A percentile compares a stretch with the other conserved stretches of the same genome.
phyloP scores from a whole-genome alignment of 2,329 filamentous ascomycete species.

The Botryotinia narcissicola region DNA sequence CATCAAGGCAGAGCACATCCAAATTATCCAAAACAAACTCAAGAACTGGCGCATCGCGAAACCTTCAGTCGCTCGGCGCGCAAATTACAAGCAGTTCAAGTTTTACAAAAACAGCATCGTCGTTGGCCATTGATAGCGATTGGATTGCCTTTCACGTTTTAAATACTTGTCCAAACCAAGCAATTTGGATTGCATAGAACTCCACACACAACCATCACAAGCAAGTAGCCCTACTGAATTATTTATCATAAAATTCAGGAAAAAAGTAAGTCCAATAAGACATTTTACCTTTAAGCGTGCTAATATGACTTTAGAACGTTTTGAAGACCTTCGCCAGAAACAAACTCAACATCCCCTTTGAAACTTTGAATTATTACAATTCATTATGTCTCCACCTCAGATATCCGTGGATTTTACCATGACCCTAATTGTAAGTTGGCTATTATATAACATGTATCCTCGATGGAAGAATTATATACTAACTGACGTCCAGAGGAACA shows the following conservation, averaged over 20 bases:
- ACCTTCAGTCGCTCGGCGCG: no score
- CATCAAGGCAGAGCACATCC: background rate
- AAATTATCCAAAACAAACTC: background rate
- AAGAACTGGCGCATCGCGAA: background rate
- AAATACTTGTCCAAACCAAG: background rate
- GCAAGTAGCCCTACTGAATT: background rate
- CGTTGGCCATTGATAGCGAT: background rate
- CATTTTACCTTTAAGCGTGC: background rate
- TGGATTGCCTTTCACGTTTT: background rate
- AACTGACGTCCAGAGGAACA: background rate
- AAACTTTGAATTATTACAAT: no score
- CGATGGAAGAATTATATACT: background rate
- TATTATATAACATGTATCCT: background rate
- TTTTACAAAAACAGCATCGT: background rate
- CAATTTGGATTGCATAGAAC: background rate
- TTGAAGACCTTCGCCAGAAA: background rate
- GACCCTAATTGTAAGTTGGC: background rate
- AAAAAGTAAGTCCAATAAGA: background rate
- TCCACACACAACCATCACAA: no score
- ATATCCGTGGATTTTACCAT: background rate
- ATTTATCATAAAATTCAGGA: no score
- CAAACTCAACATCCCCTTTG: background rate
- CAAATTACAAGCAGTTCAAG: no score
- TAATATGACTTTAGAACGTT: background rate
- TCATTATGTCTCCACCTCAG: background rate